Base-by-base conservation (phyloP, 805 yeast species). In the Lipomyces kockii region DNA sequence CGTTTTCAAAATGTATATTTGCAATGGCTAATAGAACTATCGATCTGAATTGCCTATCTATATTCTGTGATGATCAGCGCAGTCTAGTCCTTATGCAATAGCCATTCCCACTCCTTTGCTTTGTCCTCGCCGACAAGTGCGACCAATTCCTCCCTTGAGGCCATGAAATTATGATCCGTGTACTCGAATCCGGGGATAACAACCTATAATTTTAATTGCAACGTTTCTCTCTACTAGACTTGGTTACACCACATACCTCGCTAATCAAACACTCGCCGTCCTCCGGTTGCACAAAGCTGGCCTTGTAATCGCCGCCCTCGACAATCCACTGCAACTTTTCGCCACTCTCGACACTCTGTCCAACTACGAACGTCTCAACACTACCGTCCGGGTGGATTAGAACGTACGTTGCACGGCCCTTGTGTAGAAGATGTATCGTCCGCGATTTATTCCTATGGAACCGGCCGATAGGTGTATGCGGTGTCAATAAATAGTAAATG, bases 181-280 rank as follows among this genome's bases (percentile, higher is more conserved):
- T 80, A 86, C 64, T 86, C 88, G 72, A 86, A 86, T 0, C 89
- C 89, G 4, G 89, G 89, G 12, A 85, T 87, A 22, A 86, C 89
- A 25, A 86, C 86, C 70, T 85, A 87, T 73, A 87, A 12, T 35
- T 25, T 29, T 8, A 17, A 7, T 29, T 25, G 7, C 1, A 29
- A 14, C 32, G 5, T 52, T 6, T 11, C 22, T 9, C 20, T 12
- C 34, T 11, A 49, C 1, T 29, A 5, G 34, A 6, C 34, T 29
- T 29, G 55, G 17, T 20, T 32, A 25, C n/a, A 39, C 37, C 27
- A 56, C 52, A 20, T 22, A 62, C 75, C 4, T 74, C 78, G 37
- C 64, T 57, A 25, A 64, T 69, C 54, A 78, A 73, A n/a, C 85
- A 84, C 2, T 81, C 55, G 29, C 84, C 71, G 27, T 59, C 61